phyloP scores from a whole-genome alignment of 75 land plant genomes.

The Pinus tabuliformis region DNA sequence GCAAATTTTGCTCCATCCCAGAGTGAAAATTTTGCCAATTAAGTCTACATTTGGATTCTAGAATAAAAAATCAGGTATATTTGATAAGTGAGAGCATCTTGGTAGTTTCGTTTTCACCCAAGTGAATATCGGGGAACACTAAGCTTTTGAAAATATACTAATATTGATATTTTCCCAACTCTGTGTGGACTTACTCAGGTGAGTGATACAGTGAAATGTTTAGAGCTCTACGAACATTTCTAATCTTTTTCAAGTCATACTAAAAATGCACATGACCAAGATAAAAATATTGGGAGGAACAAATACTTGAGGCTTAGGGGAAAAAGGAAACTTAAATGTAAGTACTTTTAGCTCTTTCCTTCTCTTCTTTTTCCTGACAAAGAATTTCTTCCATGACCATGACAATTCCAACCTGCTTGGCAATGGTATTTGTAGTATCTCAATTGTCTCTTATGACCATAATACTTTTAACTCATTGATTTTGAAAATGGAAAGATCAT shows the following conservation, averaged over 20 bases:
- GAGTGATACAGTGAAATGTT: neutral
- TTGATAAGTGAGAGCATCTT: too few relatives aligned
- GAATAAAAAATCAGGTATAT: too few relatives aligned
- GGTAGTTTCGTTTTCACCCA: too few relatives aligned
- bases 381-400: slow-evolving; percentile 69
- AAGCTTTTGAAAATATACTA: too few relatives aligned
- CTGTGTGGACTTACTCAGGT: too few relatives aligned
- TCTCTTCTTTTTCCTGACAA: slow-evolving; percentile 76
- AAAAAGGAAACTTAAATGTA: neutral
- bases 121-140: too few relatives aligned
- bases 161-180: too few relatives aligned
- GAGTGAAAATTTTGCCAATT: slow-evolving; percentile 34
- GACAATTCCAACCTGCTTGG: slow-evolving; percentile 64
- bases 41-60: slow-evolving; percentile 36
- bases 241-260: neutral
- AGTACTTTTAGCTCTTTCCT: slow-evolving; percentile 48
- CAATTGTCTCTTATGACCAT: slow-evolving; percentile 85
- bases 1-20: slow-evolving; percentile 54
- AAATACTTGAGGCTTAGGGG: neutral
- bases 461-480: slow-evolving; percentile 57
- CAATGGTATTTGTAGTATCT: slow-evolving; percentile 75
- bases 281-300: neutral
- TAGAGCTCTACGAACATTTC: neutral
- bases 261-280: neutral
- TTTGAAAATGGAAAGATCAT: slow-evolving; percentile 47